Conservation (phyloP, 148 eudicot species). For the Chenopodium berlandieri region DNA sequence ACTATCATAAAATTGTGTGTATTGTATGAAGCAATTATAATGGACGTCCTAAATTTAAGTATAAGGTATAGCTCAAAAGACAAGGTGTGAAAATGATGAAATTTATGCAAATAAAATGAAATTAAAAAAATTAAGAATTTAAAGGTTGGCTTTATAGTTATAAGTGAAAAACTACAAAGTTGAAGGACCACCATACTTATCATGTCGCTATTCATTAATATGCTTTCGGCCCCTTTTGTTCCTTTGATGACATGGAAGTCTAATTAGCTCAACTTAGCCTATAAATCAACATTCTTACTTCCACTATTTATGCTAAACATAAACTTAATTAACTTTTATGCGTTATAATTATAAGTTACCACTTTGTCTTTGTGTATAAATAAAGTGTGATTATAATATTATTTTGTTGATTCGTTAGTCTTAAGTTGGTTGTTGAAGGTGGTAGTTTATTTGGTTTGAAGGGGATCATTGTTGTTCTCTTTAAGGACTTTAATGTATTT, state of each 20-base stretch:
- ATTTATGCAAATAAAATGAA: neutral
- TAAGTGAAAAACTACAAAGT: slow-evolving; percentile 5
- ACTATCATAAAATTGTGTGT: neutral
- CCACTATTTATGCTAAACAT: neutral
- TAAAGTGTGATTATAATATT: neutral
- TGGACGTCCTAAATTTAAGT: neutral
- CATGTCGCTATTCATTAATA: neutral
- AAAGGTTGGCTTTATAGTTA: slow-evolving; percentile 6
- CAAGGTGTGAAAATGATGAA: slow-evolving; percentile 19
- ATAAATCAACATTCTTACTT: slow-evolving; percentile 5
- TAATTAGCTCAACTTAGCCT: neutral
- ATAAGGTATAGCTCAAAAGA: neutral
- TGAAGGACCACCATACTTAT: slow-evolving; percentile 15
- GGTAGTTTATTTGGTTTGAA: slow-evolving; percentile 13
- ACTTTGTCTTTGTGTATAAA: neutral
- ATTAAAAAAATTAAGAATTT: neutral
- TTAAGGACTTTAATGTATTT: neutral
- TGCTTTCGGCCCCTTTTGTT: slow-evolving; percentile 29
- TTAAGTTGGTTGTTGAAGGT: slow-evolving; percentile 5
- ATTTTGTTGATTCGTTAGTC: neutral
- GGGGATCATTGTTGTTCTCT: neutral
- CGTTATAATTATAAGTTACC: neutral
- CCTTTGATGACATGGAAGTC: slow-evolving; percentile 22
- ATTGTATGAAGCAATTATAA: neutral
- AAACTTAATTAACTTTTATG: no score